These are phyloP conservation scores for Fraxinus sp. DNA, from an alignment of 305 asterid genomes.

Conservation along the genomic window DNA sequence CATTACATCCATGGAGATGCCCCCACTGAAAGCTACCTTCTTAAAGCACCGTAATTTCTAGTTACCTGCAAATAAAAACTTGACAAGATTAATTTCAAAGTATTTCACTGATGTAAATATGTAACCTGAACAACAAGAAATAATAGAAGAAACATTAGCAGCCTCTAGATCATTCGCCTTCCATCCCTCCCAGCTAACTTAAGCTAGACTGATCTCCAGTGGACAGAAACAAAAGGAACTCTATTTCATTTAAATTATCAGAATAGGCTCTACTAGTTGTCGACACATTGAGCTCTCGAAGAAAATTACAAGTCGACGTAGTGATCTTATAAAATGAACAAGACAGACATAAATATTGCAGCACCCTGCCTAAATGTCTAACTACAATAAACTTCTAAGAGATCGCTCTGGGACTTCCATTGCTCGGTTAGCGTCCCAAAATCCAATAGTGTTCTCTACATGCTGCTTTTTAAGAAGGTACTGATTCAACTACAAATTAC, in stretches of 20 bases:
- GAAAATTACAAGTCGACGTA: not conserved
- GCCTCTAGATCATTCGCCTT: not conserved
- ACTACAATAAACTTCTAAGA: not conserved
- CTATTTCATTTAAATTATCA: not conserved
- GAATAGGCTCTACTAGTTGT: not conserved
- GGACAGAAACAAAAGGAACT: not conserved
- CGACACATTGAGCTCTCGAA: not conserved
- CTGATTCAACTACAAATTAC: not conserved
- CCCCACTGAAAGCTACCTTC: slow-evolving; percentile 42
- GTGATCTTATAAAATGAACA: not conserved
- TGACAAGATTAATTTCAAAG: not conserved
- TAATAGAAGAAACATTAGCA: not conserved
- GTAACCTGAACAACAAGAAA: not conserved
- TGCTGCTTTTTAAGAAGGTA: not conserved
- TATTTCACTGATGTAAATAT: not conserved
- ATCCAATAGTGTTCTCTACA: not conserved
- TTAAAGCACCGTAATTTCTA: slow-evolving; percentile 86
- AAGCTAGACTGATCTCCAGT: not conserved
- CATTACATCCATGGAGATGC: not conserved
- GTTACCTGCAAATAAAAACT: slow-evolving; percentile 53
- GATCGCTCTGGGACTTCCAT: not conserved
- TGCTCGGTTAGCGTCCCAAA: not conserved
- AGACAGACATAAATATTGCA: not conserved
- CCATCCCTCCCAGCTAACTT: not conserved
- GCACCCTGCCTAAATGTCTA: not conserved